Percentiles rank a stretch among this genome's conserved stretches.
phyloP scores from a whole-genome alignment of 306 rosid species.

The Abrus precatorius region DNA sequence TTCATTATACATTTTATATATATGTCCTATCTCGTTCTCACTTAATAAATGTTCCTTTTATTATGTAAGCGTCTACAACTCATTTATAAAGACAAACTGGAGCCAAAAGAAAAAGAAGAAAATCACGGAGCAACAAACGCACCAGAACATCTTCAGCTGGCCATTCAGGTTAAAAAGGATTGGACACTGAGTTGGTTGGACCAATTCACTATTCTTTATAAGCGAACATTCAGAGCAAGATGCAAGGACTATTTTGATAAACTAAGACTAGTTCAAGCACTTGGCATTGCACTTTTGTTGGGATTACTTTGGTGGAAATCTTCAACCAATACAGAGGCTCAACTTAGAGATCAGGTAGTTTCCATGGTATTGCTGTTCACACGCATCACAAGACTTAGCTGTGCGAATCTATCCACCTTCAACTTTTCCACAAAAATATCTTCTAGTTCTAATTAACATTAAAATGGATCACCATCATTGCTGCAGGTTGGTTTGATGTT shows the following conservation, averaged over 20 bases:
- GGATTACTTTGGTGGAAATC: slow-evolving; percentile 99
- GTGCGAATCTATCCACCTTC: background rate
- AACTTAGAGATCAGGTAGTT: slow-evolving; percentile 88
- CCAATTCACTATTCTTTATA: slow-evolving; percentile 77
- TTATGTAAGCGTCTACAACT: slow-evolving; percentile 74
- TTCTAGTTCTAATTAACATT: background rate
- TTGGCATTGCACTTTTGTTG: slow-evolving; percentile 84
- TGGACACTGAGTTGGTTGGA: slow-evolving; percentile 88
- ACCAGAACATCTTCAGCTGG: slow-evolving; percentile 81
- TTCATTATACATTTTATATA: background rate
- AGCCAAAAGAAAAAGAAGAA: slow-evolving; percentile 77
- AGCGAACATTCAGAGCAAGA: slow-evolving; percentile 86
- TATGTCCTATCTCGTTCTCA: slow-evolving; percentile 29
- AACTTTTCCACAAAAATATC: background rate
- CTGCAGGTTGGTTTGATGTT: slow-evolving; percentile 91
- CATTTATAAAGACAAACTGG: slow-evolving; percentile 68
- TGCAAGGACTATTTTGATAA: slow-evolving; percentile 84
- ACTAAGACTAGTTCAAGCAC: slow-evolving; percentile 83
- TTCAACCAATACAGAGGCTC: slow-evolving; percentile 81
- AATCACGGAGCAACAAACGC: slow-evolving; percentile 65
- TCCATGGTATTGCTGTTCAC: slow-evolving; percentile 2
- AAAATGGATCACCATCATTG: slow-evolving; percentile 1
- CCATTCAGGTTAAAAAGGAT: slow-evolving; percentile 80
- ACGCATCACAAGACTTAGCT: background rate
- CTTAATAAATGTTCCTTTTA: slow-evolving; percentile 32